Evolutionary conservation across 1,284 basidiomycete species (phyloP).

Genomic region (Taiwanofungus camphoratus): DNA sequence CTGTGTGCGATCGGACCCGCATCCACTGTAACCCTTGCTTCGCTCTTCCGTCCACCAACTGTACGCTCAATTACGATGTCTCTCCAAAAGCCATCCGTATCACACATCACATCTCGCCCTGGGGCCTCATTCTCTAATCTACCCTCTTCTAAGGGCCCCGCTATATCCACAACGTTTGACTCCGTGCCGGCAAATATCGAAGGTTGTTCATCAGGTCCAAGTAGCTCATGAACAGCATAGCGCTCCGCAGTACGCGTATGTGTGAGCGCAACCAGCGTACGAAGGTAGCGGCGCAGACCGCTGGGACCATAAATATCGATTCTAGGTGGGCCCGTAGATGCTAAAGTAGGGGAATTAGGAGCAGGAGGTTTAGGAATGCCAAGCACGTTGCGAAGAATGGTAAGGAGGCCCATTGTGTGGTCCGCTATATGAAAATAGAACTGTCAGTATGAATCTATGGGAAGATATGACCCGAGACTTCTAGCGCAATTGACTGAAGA

Average conservation of each 20-base stretch:
- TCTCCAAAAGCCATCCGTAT: conserved; percentile 69
- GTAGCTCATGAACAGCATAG: conserved; percentile 81
- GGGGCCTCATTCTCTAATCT: conserved; percentile 58
- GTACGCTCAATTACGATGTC: conserved; percentile 34
- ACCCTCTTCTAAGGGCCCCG: conserved; percentile 23
- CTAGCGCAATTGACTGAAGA: no score
- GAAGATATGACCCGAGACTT: no score
- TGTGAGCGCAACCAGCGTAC: conserved; percentile 69
- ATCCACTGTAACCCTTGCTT: conserved; percentile 51
- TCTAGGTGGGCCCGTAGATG: conserved; percentile 29
- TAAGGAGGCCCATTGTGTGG: conserved; percentile 77
- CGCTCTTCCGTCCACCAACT: conserved; percentile 22
- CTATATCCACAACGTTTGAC: conserved; percentile 16
- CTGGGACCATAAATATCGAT: conserved; percentile 82
- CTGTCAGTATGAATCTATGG: no score
- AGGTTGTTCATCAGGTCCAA: conserved; percentile 48
- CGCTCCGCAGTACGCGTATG: conserved; percentile 56
- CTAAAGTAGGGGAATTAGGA: background rate
- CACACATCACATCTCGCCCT: conserved; percentile 60
- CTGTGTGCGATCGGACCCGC: conserved; percentile 81
- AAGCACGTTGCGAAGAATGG: conserved; percentile 65
- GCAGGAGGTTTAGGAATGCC: conserved; percentile 30
- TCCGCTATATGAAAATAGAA: conserved; percentile 58
- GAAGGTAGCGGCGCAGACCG: conserved; percentile 76
- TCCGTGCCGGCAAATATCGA: conserved; percentile 33